Conservation (phyloP, 2,329 filamentous ascomycete genomes). For the Lachnellula suecica region DNA sequence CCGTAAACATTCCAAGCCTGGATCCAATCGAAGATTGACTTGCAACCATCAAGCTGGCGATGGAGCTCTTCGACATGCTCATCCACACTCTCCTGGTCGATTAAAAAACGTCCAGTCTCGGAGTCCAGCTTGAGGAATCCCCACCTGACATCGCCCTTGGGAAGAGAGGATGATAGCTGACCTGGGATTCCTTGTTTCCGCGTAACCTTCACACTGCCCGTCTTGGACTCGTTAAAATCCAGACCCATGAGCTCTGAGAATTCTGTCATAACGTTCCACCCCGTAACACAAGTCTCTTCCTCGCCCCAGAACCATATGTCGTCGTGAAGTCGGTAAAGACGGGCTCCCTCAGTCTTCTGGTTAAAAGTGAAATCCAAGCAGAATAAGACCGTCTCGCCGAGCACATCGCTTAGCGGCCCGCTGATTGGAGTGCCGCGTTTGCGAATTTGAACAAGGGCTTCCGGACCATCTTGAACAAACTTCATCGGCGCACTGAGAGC, state of each 20-base stretch:
- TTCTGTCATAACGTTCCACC: slow-evolving; percentile 57
- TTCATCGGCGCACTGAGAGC: slow-evolving; percentile 60
- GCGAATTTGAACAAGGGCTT: slow-evolving; percentile 43
- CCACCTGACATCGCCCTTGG: slow-evolving; percentile 54
- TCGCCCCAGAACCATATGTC: slow-evolving; percentile 70
- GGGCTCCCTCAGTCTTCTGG: slow-evolving; percentile 49
- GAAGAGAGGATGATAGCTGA: slow-evolving; percentile 38
- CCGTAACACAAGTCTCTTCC: slow-evolving; percentile 49
- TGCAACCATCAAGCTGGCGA: slow-evolving; percentile 48
- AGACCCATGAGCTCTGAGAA: slow-evolving; percentile 58
- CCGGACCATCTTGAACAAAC: slow-evolving; percentile 52
- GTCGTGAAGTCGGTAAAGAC: slow-evolving; percentile 63
- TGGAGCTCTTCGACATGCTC: slow-evolving; percentile 54
- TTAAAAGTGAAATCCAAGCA: slow-evolving; percentile 66
- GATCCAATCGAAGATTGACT: slow-evolving; percentile 56
- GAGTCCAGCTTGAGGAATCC: slow-evolving; percentile 56
- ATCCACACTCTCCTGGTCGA: slow-evolving; percentile 54
- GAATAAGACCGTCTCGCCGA: slow-evolving; percentile 61
- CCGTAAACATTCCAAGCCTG: slow-evolving; percentile 61
- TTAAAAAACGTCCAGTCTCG: slow-evolving; percentile 47
- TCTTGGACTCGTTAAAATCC: slow-evolving; percentile 57
- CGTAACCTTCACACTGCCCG: slow-evolving; percentile 47
- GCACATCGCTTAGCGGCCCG: slow-evolving; percentile 56
- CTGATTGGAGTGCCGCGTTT: slow-evolving; percentile 59
- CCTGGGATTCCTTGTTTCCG: slow-evolving; percentile 14